phyloP scores from a whole-genome alignment of 495 filamentous ascomycete genomes.

The Penicillium bialowiezense region DNA sequence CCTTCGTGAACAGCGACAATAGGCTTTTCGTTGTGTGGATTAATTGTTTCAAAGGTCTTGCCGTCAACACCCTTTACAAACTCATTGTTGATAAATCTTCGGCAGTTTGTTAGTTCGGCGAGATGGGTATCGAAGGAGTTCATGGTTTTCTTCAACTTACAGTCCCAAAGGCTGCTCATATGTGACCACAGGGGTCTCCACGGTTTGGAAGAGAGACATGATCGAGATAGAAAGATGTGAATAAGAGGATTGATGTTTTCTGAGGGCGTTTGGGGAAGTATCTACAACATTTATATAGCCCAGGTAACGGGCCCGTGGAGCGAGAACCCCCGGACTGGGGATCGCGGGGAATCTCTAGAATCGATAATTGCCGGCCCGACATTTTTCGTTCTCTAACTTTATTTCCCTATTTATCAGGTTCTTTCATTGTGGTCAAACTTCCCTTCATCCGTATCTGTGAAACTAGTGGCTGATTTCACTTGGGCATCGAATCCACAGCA shows the following conservation, averaged over 20 bases:
- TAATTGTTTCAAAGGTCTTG: conserved; percentile 37
- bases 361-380: conserved; percentile 1
- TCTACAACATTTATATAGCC: neutral
- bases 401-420: neutral
- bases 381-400: neutral
- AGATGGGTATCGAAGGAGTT: too few relatives aligned
- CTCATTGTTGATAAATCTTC: conserved; percentile 83
- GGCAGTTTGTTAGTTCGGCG: neutral
- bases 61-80: conserved; percentile 72
- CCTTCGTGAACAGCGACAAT: conserved; percentile 7
- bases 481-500: too few relatives aligned
- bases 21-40: conserved; percentile 5
- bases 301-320: too few relatives aligned
- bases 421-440: neutral
- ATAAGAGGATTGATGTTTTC: too few relatives aligned
- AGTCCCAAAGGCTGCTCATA: conserved; percentile 9
- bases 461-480: too few relatives aligned
- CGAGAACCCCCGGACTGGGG: neutral
- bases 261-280: too few relatives aligned
- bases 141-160: neutral
- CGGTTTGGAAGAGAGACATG: neutral
- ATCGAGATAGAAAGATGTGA: neutral
- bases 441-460: neutral
- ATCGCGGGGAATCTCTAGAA: neutral
- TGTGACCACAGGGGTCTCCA: conserved; percentile 2